Conservation (phyloP, 1,139 yeast genomes). For the Protomyces arabidopsidicola region DNA sequence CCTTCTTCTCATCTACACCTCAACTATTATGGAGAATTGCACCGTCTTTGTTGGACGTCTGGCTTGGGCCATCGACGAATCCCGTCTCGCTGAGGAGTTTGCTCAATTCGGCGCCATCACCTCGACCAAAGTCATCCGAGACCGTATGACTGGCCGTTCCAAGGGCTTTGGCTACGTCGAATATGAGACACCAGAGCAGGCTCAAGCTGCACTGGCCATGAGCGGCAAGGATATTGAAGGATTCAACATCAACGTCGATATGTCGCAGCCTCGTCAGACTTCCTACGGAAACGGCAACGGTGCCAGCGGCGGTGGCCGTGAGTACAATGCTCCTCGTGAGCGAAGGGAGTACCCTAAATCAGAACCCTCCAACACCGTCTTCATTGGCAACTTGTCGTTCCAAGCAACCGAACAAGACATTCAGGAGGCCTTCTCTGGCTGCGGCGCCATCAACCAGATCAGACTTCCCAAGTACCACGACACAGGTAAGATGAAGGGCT, state of each 20-base stretch:
- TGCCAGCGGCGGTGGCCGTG: slow-evolving; percentile 59
- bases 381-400: slow-evolving; percentile 98
- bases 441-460: slow-evolving; percentile 79
- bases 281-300: slow-evolving; percentile 59
- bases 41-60: slow-evolving; percentile 93
- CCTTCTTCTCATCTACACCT: too few relatives aligned
- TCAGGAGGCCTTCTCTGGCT: slow-evolving; percentile 71
- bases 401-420: slow-evolving; percentile 93
- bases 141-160: slow-evolving; percentile 86
- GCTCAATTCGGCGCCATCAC: slow-evolving; percentile 75
- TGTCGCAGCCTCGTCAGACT: slow-evolving; percentile 64
- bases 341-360: slow-evolving; percentile 24
- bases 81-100: slow-evolving; percentile 83
- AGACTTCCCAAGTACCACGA: slow-evolving; percentile 92
- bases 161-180: slow-evolving; percentile 95
- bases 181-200: slow-evolving; percentile 67
- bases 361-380: slow-evolving; percentile 66
- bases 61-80: slow-evolving; percentile 95
- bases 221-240: slow-evolving; percentile 96
- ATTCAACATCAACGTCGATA: slow-evolving; percentile 88
- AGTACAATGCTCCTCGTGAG: slow-evolving; percentile 44
- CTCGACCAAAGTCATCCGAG: slow-evolving; percentile 88
- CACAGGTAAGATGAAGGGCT: slow-evolving; percentile 87
- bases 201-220: slow-evolving; percentile 74
- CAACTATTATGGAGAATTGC: slow-evolving; percentile 36